Base-by-base conservation (phyloP, 768 basidiomycete genomes). In the Hygrocybe coccinea region DNA sequence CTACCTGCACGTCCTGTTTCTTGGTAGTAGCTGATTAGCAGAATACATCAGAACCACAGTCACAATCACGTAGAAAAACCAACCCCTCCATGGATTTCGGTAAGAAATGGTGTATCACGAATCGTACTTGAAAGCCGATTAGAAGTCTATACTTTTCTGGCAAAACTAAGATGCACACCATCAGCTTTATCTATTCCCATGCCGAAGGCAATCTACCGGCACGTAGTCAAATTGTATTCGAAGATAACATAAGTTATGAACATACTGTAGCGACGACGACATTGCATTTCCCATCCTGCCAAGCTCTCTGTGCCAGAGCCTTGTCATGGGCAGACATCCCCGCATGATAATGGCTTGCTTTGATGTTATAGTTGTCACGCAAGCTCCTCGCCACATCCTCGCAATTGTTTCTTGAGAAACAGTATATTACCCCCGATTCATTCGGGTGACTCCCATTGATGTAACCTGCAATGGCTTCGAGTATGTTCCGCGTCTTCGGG, bases 1-100 rank as follows among this genome's bases (percentile, higher is more conserved):
- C 97, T 82, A 5, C 97, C 97, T 15, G 95, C 97, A 55, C 97
- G 84, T 5, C 97, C 97, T 0, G 95, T 98, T 73, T 99, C 97
- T 73, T 98, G 93, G 64, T 93, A 94, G 64, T 90, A 90, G 1
- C 89, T 90, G 29, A 9, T 48, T 55, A 46, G 43, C 55, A 36
- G 41, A 51, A 56, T 36, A 54, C 47, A 17, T 45, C 54, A 46
- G 11, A 19, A 21, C n/a, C 14, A 39, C 43, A 39, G 5, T 11
- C 5, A 22, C 11, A 35, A 51, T 19, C 41, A 35, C 44, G 25
- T 49, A 17, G 45, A 15, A 58, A 34, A 8, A 65, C 77, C 55
- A 76, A 95, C 81, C 88, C 90, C 56, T 94, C 91, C 64, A 99
- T 69, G 17, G 86, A 85, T 60, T 84, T 85, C 1, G 95, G 91